Base-by-base conservation (phyloP, 2,329 filamentous ascomycete genomes). In the Plectosphaerella sp. region DNA sequence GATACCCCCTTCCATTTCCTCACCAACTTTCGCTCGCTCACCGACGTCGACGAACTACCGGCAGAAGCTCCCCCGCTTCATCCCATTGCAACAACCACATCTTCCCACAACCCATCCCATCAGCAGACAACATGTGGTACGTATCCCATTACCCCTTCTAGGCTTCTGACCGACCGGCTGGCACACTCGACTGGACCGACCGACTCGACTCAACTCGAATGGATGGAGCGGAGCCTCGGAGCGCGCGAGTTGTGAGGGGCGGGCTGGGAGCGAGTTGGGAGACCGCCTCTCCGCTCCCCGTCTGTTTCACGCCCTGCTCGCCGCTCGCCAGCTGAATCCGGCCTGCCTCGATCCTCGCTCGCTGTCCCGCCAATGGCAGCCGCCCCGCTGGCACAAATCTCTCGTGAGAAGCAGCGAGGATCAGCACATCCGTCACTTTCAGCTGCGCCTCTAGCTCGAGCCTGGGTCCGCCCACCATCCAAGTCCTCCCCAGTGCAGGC, bases 81-180 rank as follows among this genome's bases (percentile, higher is more conserved):
- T 33, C 3, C 28, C 28, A 33, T 33, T 33, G 28, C 28, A 33
- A 9, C 28, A 33, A 12, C 28, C 28, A 33, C 28, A 12, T 33
- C 28, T 33, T 7, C 28, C 28, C 4, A 12, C 28, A 33, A 33
- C 28, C 22, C 9, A 11, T 48, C 24, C 43, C 39, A 16, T 36
- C 41, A 45, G n/a, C 33, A 41, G 49, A 16, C 49, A 51, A 33
- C 28, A 51, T 51, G 49, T 51, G 49, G 49, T 51, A 51, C 10
- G 49, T 51, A 14, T 28, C 11, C 28, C 22, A n/a, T 22, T 28
- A n/a, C 41, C 41, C 41, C 18, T 41, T 9, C 28, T 33, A 12
- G 8, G 8, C 8, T 12, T 12, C 28, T 33, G 22, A 22, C 28
- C 11, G 28, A 33, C 8, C 28, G 28, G 28, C 28, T 33, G 28